Evolutionary conservation across 1,284 basidiomycete species (phyloP), one percentile per base, ranked within the genome.

Genomic region (Fomes fomentarius): DNA sequence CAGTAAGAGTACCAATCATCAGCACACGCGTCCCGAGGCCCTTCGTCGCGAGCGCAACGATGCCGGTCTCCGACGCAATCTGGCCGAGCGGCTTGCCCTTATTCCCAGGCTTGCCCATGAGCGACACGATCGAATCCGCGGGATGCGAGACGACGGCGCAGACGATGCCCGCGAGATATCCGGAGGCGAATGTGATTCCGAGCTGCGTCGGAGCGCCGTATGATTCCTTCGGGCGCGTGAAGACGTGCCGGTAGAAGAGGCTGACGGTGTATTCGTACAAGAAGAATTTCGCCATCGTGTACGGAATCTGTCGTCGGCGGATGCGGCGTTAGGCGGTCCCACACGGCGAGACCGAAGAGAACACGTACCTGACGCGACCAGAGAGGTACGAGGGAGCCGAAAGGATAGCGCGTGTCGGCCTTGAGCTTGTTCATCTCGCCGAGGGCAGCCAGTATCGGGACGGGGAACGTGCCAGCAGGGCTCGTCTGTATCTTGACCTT

Each of bases 211-310:
- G 66, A 75, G 89, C 83, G 72, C 76, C 65, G 72, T 92, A 92
- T 6, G 77, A 76, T 14, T 88, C 82, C 73, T 91, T 91, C 63
- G 89, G 87, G 56, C 77, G 73, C 47, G 87, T 83, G 74, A 91
- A 85, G 69, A 88, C 83, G 67, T 85, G 80, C 47, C 80, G 85
- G 76, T 92, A 92, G 80, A 92, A 91, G 60, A 86, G 62, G 64
- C 81, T 74, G 66, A 86, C 89, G 63, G 89, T 90, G 78, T 84
- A 84, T 72, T 92, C 89, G 70, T 85, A 92, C 82, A 86, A 89
- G 83, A 80, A 88, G 82, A 92, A 92, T 73, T 92, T 92, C 75
- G 89, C 88, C 89, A 92, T 91, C 60, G 89, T 92, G 75, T 92
- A 92, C 35, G 89, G 89, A 66, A 92, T 91, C 86, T 90, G 41